Base-by-base conservation (phyloP, 768 basidiomycete genomes). In the Chalciporus piperatus region DNA sequence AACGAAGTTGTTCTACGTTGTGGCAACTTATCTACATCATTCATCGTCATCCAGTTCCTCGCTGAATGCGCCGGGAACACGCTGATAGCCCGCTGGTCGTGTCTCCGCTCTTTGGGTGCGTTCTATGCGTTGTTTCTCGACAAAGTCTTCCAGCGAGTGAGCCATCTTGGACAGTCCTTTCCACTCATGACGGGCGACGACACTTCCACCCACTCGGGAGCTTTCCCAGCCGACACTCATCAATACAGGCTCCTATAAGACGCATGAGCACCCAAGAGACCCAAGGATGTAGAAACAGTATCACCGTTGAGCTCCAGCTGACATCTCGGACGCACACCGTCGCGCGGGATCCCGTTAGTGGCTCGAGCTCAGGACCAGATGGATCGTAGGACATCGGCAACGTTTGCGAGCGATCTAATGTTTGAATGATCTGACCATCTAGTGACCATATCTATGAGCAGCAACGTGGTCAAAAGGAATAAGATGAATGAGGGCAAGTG, bases 131-230 rank as follows among this genome's bases (percentile, higher is more conserved):
- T 66, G 66, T 61, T 81, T 87, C 69, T 87, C 87, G 4, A 80
- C 76, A 77, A 83, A 87, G 62, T 94, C 91, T 60, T 92, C 86
- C 42, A 97, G 63, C 6, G 71, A 71, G 35, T 81, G 75, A 0
- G 69, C 67, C 72, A 83, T 80, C 70, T 92, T 95, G 1, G 80
- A 79, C 48, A 95, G 72, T 6, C 95, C 94, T 70, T 95, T 97
- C 92, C 94, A 99, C 70, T 98, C 92, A 59, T 99, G 97, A 58
- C 89, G 78, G 6, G 95, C 96, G 20, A 99, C 81, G 39, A 84
- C 78, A 33, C 92, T 93, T 12, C 85, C 83, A 17, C 77, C 79
- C 28, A 53, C 50, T 6, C 76, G 71, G 25, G 74, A 73, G 35
- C 73, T 77, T 39, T 87, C 84, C 96, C 97, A 98, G 3, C 84